Evolutionary conservation across 805 yeast genomes (phyloP).

Genomic region (Kazachstania africana): DNA sequence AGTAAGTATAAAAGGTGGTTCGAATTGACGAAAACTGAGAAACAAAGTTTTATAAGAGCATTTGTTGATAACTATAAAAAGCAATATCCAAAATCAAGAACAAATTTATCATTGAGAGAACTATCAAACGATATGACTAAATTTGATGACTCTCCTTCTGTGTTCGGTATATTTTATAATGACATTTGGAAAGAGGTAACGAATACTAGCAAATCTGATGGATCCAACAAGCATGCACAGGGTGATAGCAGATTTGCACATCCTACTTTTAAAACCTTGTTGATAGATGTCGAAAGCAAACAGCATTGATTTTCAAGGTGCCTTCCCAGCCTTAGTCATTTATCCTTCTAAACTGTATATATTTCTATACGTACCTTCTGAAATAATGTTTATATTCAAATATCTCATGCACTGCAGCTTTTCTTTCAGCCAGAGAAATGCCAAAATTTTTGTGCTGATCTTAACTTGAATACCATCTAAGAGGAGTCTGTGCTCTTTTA

Average conservation of each 20-base stretch:
- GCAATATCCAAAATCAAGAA: constrained; percentile 22
- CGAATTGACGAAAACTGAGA: constrained; percentile 14
- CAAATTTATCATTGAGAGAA: constrained; percentile 20
- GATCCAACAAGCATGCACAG: not conserved
- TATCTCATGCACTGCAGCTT: no score
- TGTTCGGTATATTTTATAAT: constrained; percentile 24
- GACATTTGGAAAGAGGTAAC: constrained; percentile 14
- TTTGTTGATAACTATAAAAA: constrained; percentile 18
- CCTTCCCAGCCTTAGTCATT: no score
- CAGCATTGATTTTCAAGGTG: no score
- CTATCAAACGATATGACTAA: constrained; percentile 14
- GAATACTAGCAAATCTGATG: not conserved
- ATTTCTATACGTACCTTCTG: no score
- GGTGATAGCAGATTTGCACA: constrained; percentile 5
- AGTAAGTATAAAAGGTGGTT: constrained; percentile 16
- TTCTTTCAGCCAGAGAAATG: no score
- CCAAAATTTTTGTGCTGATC: no score
- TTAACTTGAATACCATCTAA: no score
- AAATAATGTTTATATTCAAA: no score
- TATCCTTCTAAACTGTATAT: no score
- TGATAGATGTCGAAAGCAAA: no score
- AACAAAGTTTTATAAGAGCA: constrained; percentile 14
- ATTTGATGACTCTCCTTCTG: constrained; percentile 20
- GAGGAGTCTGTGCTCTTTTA: no score
- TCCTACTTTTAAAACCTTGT: constrained; percentile 4